Evolutionary conservation across 225 moss, liverwort and hornwort species (phyloP).

Genomic region (Rhytidiadelphus loreus): DNA sequence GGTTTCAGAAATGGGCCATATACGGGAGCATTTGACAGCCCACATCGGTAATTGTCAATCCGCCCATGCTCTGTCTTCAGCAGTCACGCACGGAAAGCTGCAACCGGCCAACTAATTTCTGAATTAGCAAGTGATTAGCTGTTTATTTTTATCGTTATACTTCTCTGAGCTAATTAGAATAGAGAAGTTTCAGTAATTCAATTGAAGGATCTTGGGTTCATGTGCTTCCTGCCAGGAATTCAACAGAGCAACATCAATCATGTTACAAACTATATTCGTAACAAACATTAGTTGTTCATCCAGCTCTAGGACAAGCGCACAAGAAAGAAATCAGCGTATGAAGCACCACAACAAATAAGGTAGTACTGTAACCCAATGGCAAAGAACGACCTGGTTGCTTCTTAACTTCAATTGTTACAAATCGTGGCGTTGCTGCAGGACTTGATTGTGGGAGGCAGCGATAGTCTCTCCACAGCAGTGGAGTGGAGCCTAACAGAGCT

Average conservation of each 20-base stretch:
- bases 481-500: slow-evolving; percentile 83
- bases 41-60: background rate
- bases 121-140: background rate
- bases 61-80: background rate
- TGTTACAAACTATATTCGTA: background rate
- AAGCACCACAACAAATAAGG: background rate
- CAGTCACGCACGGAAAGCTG: background rate
- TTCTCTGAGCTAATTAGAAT: background rate
- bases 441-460: slow-evolving; percentile 75
- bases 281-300: background rate
- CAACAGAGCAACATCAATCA: background rate
- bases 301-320: background rate
- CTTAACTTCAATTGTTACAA: background rate
- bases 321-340: background rate
- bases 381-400: background rate
- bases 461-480: slow-evolving; percentile 51
- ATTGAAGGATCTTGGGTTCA: background rate
- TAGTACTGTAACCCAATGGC: background rate
- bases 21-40: background rate
- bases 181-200: background rate
- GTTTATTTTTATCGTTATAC: background rate
- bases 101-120: background rate
- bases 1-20: background rate
- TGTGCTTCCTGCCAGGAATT: background rate
- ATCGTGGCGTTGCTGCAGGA: slow-evolving; percentile 37